Evolutionary conservation across 805 yeast genomes (phyloP).

Genomic region (Starmerella bombi): DNA sequence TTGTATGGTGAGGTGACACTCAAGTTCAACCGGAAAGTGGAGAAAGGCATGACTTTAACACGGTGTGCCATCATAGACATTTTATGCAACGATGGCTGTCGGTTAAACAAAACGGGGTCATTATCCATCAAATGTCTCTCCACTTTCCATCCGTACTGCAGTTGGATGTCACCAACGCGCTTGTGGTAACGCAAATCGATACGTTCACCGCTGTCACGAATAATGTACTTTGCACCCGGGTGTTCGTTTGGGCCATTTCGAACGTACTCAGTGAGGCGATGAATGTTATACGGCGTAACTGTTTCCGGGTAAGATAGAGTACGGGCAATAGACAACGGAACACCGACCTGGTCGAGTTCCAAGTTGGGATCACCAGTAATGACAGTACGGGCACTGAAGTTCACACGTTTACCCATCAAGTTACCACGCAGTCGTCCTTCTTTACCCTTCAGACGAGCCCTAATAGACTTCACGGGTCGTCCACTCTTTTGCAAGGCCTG

Average conservation of each 20-base stretch:
- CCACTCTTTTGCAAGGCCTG: constrained; percentile 98
- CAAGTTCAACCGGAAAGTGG: constrained; percentile 89
- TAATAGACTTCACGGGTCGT: constrained; percentile 92
- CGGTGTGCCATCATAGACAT: constrained; percentile 99
- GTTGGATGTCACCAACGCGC: constrained; percentile 94
- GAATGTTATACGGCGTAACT: constrained; percentile 95
- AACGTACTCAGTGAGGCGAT: constrained; percentile 79
- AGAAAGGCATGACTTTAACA: constrained; percentile 96
- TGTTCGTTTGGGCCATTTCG: constrained; percentile 98
- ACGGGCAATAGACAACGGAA: constrained; percentile 90
- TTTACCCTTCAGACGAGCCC: constrained; percentile 99
- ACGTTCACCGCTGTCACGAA: constrained; percentile 97
- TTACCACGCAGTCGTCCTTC: constrained; percentile 99
- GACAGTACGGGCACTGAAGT: constrained; percentile 97
- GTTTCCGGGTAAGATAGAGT: constrained; percentile 93
- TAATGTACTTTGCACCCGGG: constrained; percentile 98
- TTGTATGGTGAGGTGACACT: constrained; percentile 99
- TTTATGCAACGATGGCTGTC: constrained; percentile 98
- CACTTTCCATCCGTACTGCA: constrained; percentile 98
- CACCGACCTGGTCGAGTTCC: constrained; percentile 97
- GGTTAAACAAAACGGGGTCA: constrained; percentile 94
- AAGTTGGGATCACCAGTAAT: constrained; percentile 98
- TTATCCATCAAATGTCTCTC: constrained; percentile 96
- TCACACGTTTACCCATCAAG: constrained; percentile 98
- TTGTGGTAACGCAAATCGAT: constrained; percentile 93